These are phyloP conservation scores for Incumbomyces delicatus DNA, from an alignment of 2,329 filamentous ascomycete genomes.

Conservation along the genomic window DNA sequence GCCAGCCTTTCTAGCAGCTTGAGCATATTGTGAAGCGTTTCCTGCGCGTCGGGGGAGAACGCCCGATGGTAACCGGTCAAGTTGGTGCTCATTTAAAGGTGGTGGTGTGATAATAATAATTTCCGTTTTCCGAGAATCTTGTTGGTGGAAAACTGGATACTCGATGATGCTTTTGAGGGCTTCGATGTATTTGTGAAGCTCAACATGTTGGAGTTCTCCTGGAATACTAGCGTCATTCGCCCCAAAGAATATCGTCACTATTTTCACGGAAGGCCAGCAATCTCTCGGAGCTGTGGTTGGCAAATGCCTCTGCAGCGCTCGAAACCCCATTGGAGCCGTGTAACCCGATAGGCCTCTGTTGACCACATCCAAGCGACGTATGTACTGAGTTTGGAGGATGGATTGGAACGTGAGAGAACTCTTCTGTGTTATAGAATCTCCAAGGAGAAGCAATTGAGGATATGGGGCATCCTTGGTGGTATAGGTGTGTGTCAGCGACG, in stretches of 20 bases:
- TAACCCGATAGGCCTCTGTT: slow-evolving; percentile 61
- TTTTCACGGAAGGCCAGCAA: slow-evolving; percentile 4
- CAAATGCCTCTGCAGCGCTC: slow-evolving; percentile 14
- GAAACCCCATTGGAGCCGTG: slow-evolving; percentile 35
- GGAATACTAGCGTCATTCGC: slow-evolving; percentile 79
- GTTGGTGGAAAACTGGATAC: slow-evolving; percentile 63
- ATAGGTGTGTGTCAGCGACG: slow-evolving; percentile 21
- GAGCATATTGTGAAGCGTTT: slow-evolving; percentile 53
- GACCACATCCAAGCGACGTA: slow-evolving; percentile 70
- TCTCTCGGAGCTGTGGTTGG: slow-evolving; percentile 3
- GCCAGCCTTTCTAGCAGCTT: slow-evolving; percentile 56
- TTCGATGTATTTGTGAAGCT: slow-evolving; percentile 61
- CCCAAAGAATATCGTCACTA: slow-evolving; percentile 64
- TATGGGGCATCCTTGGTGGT: slow-evolving; percentile 39
- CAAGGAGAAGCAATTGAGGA: slow-evolving; percentile 72
- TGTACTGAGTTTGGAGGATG: slow-evolving; percentile 37
- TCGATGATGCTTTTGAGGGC: slow-evolving; percentile 64
- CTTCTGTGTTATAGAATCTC: slow-evolving; percentile 77
- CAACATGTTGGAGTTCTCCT: slow-evolving; percentile 62
- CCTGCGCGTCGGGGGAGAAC: slow-evolving; percentile 49
- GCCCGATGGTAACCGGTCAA: slow-evolving; percentile 39
- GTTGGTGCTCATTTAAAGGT: slow-evolving; percentile 67
- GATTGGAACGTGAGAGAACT: slow-evolving; percentile 38
- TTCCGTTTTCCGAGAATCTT: slow-evolving; percentile 47
- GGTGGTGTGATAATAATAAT: slow-evolving; percentile 70